These are phyloP conservation scores for Cinnamomum chago DNA, from an alignment of 164 flowering plant species.

Conservation along the genomic window DNA sequence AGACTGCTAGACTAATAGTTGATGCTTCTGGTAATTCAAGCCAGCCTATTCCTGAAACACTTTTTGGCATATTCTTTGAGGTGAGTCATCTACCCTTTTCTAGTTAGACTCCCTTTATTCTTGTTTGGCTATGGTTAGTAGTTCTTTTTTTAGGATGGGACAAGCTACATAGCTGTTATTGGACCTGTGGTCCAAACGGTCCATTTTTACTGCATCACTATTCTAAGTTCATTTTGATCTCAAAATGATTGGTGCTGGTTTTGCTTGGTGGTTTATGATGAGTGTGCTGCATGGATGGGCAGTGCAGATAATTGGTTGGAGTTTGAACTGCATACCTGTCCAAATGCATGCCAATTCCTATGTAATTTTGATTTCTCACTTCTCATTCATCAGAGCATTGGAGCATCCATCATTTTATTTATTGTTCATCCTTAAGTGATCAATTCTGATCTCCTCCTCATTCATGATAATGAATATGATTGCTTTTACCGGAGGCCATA, in stretches of 20 bases:
- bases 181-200: too few species aligned
- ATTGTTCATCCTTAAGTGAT: background rate
- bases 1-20: slow-evolving; percentile 19
- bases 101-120: background rate
- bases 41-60: slow-evolving; percentile 54
- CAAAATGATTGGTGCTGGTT: too few species aligned
- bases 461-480: background rate
- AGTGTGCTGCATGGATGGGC: background rate
- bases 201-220: too few species aligned
- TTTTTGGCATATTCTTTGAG: slow-evolving; percentile 94
- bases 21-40: slow-evolving; percentile 28
- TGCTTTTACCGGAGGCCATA: background rate
- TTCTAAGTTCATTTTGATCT: too few species aligned
- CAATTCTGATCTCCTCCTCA: background rate
- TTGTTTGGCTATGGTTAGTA: background rate
- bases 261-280: background rate
- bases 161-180: too few species aligned
- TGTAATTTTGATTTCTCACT: background rate
- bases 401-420: background rate
- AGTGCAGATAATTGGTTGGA: background rate
- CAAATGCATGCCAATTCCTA: background rate
- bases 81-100: slow-evolving; percentile 22
- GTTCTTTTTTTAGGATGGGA: too few species aligned
- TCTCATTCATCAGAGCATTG: background rate
- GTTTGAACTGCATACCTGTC: background rate